Evolutionary conservation across 306 rosid genomes (phyloP).

Genomic region (Carpinus fangiana): DNA sequence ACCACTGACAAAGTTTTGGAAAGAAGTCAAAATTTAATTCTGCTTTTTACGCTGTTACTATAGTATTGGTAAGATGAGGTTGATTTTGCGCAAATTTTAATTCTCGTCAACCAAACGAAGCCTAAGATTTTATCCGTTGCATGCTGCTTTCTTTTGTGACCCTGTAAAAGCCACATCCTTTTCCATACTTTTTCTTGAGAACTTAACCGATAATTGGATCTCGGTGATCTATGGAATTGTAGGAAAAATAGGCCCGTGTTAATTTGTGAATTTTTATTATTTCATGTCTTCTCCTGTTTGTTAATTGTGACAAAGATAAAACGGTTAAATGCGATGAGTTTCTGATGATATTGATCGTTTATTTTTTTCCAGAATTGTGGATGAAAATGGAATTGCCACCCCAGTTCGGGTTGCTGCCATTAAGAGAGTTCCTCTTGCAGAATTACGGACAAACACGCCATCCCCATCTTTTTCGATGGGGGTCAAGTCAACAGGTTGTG

Average conservation of each 20-base stretch:
- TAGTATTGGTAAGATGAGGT: no score
- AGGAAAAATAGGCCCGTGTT: neutral
- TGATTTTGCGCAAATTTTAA: no score
- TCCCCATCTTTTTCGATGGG: conserved; percentile 3
- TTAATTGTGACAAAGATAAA: neutral
- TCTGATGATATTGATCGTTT: neutral
- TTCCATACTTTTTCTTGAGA: neutral
- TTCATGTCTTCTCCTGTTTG: conserved; percentile 6
- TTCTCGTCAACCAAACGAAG: neutral
- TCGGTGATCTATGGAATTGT: neutral
- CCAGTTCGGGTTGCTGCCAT: conserved; percentile 25
- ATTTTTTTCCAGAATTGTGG: conserved; percentile 35
- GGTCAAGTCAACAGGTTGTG: conserved; percentile 18
- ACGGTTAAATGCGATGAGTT: neutral
- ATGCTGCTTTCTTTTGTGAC: neutral
- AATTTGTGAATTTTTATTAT: neutral
- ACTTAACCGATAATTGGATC: neutral
- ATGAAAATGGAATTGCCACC: conserved; percentile 25
- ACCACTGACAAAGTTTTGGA: neutral
- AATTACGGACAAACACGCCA: conserved; percentile 41
- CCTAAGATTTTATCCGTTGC: neutral
- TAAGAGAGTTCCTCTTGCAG: conserved; percentile 60
- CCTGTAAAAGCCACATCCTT: no score
- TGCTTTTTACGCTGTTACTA: neutral
- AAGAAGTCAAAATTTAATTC: neutral